These are phyloP conservation scores for Neurospora sp. DNA, from an alignment of 495 filamentous ascomycete genomes.

Conservation along the genomic window DNA sequence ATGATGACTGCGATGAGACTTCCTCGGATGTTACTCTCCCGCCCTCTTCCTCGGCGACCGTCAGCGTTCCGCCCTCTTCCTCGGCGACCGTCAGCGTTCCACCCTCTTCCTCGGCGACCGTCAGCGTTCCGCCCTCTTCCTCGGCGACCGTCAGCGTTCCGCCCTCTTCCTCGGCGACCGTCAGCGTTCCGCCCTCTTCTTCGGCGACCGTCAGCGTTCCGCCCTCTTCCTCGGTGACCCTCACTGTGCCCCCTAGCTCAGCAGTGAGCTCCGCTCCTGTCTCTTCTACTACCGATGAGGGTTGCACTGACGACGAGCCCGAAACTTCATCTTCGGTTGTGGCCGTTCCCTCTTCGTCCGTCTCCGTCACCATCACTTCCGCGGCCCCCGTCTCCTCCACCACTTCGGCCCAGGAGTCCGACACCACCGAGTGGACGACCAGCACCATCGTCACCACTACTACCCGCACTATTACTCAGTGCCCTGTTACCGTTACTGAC, in stretches of 20 bases:
- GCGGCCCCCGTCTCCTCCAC: background rate
- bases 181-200: background rate
- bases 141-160: background rate
- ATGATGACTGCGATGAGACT: background rate
- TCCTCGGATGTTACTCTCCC: background rate
- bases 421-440: slow-evolving; percentile 31
- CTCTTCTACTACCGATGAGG: background rate
- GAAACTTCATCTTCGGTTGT: background rate
- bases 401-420: background rate
- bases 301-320: background rate
- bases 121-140: background rate
- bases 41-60: background rate
- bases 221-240: background rate
- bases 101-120: background rate
- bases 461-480: slow-evolving; percentile 46
- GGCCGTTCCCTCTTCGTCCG: background rate
- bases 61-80: background rate
- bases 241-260: background rate
- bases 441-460: slow-evolving; percentile 50
- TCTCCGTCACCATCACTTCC: background rate
- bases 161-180: background rate
- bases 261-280: background rate
- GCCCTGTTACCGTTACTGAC: slow-evolving; percentile 42
- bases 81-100: background rate
- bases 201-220: background rate